A percentile compares a stretch with the other conserved stretches of the same genome.
These are phyloP conservation scores for Pichia sp. DNA, from an alignment of 1,139 yeast genomes.

Conservation along the genomic window DNA sequence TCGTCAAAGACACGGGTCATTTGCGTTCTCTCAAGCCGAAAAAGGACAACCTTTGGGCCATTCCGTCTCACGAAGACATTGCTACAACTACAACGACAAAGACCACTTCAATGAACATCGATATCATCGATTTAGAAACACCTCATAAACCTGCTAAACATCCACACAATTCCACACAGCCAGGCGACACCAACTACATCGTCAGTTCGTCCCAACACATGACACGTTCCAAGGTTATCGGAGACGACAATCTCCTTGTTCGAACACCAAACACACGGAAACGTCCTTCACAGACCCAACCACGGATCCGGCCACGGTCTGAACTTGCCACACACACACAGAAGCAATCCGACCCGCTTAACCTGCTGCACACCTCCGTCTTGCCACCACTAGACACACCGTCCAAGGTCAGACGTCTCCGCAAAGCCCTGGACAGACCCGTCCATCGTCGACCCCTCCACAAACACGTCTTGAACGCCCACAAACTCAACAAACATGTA, in stretches of 20 bases:
- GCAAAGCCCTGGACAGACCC: slow-evolving; percentile 12
- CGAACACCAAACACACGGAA: neutral
- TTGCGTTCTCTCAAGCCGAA: slow-evolving; percentile 33
- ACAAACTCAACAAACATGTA: no score
- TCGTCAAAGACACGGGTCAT: slow-evolving; percentile 61
- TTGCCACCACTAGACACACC: slow-evolving; percentile 8
- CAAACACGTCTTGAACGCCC: neutral
- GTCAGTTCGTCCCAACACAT: slow-evolving; percentile 9
- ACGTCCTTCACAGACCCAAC: neutral
- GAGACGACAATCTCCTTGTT: slow-evolving; percentile 10
- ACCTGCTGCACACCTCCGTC: neutral
- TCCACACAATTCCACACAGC: neutral
- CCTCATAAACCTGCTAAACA: neutral
- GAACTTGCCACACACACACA: neutral
- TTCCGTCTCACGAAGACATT: neutral
- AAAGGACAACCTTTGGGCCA: slow-evolving; percentile 5
- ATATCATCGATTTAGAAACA: neutral
- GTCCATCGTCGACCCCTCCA: slow-evolving; percentile 3
- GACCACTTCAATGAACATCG: neutral
- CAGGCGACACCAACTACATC: slow-evolving; percentile 4
- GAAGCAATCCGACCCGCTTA: neutral
- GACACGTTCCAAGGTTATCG: slow-evolving; percentile 13
- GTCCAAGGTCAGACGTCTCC: slow-evolving; percentile 13
- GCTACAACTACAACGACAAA: neutral
- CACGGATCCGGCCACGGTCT: neutral